Base-by-base conservation (phyloP, 768 basidiomycete species). In the Hydnum rufescens region DNA sequence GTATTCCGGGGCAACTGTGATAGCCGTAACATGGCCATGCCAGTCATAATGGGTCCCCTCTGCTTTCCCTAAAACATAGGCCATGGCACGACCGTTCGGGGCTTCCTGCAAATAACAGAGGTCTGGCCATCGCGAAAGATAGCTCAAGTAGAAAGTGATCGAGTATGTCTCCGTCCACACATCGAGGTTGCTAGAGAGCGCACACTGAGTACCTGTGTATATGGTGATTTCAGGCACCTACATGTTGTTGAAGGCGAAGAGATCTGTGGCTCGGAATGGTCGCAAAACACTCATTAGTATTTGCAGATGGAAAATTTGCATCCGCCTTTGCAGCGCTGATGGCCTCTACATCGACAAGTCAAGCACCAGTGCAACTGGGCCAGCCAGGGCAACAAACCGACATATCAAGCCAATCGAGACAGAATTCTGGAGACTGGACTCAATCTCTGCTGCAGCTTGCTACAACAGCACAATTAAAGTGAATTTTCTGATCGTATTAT, bases 161-260 rank as follows among this genome's bases (percentile, higher is more conserved):
- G 80, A 80, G 64, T 90, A 96, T 85, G 95, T 97, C 67, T 97
- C 93, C 43, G 95, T 96, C 88, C 88, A 96, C 43, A 90, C 70
- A 64, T 97, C 93, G 61, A 93, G 68, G 66, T 99, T 97, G 55
- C 87, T 89, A 64, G 1, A 48, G 13, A 8, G 6, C 6, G 6
- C 26, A 32, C 32, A 6, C 18, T 25, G 18, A 36, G 4, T 47
- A 25, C 22, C 26, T 42, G 44, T 28, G 28, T 23, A 16, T 4
- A 13, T 6, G 8, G 26, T 28, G 18, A 36, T 34, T 19, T 25
- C 5, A 8, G 1, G n/a, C 22, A 25, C 78, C 56, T 60, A 83
- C 86, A 93, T 75, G 62, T 85, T 85, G 62, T 95, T 95, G 68
- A 92, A 93, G 59, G 75, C 81, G 71, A 93, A 86, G 66, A 93